Evolutionary conservation across 192 early-diverging fungal genomes (phyloP).

Genomic region (Podila verticillata): DNA sequence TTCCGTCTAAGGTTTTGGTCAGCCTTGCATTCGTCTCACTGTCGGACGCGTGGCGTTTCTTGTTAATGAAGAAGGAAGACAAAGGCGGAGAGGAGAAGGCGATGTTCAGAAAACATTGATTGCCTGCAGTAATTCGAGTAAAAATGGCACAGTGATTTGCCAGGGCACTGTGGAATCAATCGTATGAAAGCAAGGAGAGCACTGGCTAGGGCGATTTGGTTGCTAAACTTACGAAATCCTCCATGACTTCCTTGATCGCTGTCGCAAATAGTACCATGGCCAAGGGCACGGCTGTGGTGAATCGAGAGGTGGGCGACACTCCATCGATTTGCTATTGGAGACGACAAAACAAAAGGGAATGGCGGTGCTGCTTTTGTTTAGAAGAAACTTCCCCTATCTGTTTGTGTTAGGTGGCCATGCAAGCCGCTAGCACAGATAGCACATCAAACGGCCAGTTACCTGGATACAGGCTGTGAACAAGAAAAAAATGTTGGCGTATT

Average conservation of each 20-base stretch:
- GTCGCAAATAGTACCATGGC: constrained; percentile 88
- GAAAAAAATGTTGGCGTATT: constrained; percentile 99
- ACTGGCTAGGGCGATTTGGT: not conserved
- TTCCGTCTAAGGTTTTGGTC: constrained; percentile 68
- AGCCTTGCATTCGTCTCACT: constrained; percentile 75
- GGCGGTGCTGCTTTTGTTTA: not conserved
- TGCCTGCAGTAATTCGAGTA: not conserved
- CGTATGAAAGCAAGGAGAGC: not conserved
- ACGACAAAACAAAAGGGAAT: not conserved
- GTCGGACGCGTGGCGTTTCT: constrained; percentile 82
- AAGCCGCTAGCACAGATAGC: constrained; percentile 3
- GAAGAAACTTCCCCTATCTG: no score
- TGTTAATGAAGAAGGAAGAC: constrained; percentile 13
- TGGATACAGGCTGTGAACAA: constrained; percentile 96
- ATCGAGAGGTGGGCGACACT: constrained; percentile 92
- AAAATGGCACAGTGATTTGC: not conserved
- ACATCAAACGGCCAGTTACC: constrained; percentile 53
- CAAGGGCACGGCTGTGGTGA: constrained; percentile 87
- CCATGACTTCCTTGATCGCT: constrained; percentile 93
- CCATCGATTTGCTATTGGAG: constrained; percentile 88
- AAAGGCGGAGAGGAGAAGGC: not conserved
- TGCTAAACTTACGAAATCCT: constrained; percentile 74
- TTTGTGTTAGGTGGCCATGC: no score
- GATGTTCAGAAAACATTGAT: not conserved
- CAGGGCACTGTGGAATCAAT: not conserved